Evolutionary conservation across 306 rosid species (phyloP), one percentile per base, ranked within the genome.

Genomic region (Rosa lucieae): DNA sequence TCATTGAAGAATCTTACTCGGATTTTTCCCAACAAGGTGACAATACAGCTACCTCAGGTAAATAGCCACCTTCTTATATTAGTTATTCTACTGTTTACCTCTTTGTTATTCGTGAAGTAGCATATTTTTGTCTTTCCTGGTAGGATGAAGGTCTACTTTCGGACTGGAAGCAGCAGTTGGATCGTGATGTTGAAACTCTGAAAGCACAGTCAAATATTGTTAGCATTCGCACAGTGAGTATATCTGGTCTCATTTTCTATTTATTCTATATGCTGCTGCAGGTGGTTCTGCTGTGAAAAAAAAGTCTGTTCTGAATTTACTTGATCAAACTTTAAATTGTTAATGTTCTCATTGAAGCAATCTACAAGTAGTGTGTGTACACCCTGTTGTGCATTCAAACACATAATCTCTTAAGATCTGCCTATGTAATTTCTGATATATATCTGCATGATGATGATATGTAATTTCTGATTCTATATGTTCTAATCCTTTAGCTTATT

Each of bases 1-100:
- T 84, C 92, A 14, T 82, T 87, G 85, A 92, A 95, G 89, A 97
- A 91, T 69, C 97, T 91, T 56, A 72, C 80, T 72, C 89, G 95
- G 39, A 91, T 92, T 79, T 95, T 95, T 82, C 99, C 98, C 18
- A 92, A 95, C 86, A 95, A 87, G 86, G 97, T 95, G 73, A 82
- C 87, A 13, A 84, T 95, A 82, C 94, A 89, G 80, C 84, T 87
- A 77, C 99, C 99, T 70, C 98, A 91, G 99, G 99, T 94, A 89
- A 67, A 44, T 9, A 12, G 55, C 47, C 66, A 18, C 52, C 61
- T 69, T 32, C 80, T 79, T n/a, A n/a, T 58, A 26, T 21, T 21
- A 32, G n/a, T 81, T 68, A 48, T 69, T 32, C 35, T 75, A 32
- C 59, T 79, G 51, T 79, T 72, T 52, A 18, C 2, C 3, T 59